Evolutionary conservation across 179 eudicot species (phyloP), one percentile per base, ranked within the genome.

Genomic region (Heliamphora pulchella): DNA sequence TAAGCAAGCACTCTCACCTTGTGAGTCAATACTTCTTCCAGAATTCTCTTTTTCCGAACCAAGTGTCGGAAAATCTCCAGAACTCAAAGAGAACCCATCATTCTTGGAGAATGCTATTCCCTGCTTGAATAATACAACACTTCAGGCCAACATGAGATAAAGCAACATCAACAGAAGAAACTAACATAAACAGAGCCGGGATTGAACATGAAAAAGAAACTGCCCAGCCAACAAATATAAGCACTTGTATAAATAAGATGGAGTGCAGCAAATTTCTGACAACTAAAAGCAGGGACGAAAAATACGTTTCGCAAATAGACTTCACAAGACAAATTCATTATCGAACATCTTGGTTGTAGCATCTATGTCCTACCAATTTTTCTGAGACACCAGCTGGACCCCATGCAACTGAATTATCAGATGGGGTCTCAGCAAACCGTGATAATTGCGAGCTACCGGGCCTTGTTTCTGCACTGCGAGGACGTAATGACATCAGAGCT

Each of bases 31-130:
- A 78, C 78, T 87, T 83, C 85, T 89, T 81, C 80, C 83, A 72
- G 95, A 84, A 85, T 82, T 83, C 9, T 90, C 93, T 86, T 86
- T 94, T 74, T 94, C 96, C 6, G 97, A 83, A 74, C 99, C 97
- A 87, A 96, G 97, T 31, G 97, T 90, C 1, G 99, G 97, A 83
- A 96, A 96, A 87, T 94, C 99, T 79, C 99, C 97, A 80, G 98
- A 88, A 75, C 82, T 90, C 80, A 96, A 88, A 71, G 98, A 85
- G 79, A 96, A 96, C 53, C 84, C 91, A 77, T 90, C 91, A 20
- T 80, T 86, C 79, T 81, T 83, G 68, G 90, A 74, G 20, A 88
- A 81, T 62, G 63, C 78, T 67, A 82, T 72, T 73, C 90, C 92
- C 99, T 94, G 88, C 84, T 86, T 8, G 70, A n/a, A 76, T 74